Percentiles rank a stretch among this genome's conserved stretches.
Conservation (phyloP, 352 stramenopile genomes). For the Pythium brachiatum region DNA sequence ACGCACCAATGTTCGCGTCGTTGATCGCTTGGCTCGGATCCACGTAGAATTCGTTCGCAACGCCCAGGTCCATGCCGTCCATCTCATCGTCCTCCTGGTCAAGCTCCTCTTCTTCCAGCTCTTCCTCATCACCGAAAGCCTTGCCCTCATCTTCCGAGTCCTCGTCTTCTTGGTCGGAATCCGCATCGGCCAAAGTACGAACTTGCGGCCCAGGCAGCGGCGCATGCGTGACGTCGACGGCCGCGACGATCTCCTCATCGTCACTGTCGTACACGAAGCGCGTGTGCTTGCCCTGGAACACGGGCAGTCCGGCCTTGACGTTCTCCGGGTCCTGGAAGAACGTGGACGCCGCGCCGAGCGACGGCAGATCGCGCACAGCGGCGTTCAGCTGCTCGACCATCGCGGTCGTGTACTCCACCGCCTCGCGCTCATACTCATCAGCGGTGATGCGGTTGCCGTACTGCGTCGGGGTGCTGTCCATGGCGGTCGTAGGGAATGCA, state of each 20-base stretch:
- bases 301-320: slow-evolving; percentile 50
- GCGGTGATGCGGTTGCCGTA: slow-evolving; percentile 21
- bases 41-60: slow-evolving; percentile 38
- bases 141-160: slow-evolving; percentile 30
- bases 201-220: slow-evolving; percentile 48
- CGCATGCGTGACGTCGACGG: slow-evolving; percentile 62
- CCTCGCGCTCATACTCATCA: slow-evolving; percentile 58
- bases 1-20: slow-evolving; percentile 36
- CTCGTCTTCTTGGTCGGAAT: slow-evolving; percentile 38
- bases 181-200: slow-evolving; percentile 60
- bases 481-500: neutral
- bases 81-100: slow-evolving; percentile 14
- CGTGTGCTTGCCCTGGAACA: slow-evolving; percentile 80
- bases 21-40: slow-evolving; percentile 22
- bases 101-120: slow-evolving; percentile 18
- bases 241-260: slow-evolving; percentile 60
- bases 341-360: slow-evolving; percentile 46
- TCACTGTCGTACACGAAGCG: slow-evolving; percentile 80
- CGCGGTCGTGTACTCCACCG: slow-evolving; percentile 63
- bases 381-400: slow-evolving; percentile 65
- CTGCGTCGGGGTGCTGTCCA: slow-evolving; percentile 8
- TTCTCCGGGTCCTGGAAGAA: slow-evolving; percentile 71
- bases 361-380: slow-evolving; percentile 46
- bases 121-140: slow-evolving; percentile 25
- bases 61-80: slow-evolving; percentile 15